phyloP scores from a whole-genome alignment of 2,329 filamentous ascomycete species.

The Fusarium coicis region DNA sequence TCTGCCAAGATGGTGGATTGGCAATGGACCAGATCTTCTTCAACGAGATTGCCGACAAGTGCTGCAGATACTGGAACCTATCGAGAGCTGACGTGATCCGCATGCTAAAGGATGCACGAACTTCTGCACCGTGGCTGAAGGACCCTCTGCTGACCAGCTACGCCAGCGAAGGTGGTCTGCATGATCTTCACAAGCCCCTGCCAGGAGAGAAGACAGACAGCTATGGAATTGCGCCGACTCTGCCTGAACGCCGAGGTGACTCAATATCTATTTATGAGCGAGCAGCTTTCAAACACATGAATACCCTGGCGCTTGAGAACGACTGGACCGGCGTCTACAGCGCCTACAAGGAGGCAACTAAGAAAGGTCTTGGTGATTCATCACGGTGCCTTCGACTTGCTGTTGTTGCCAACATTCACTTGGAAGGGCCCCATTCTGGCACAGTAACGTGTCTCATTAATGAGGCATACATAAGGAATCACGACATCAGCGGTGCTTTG shows the following conservation, averaged over 20 bases:
- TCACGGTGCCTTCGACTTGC: conserved; percentile 59
- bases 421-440: conserved; percentile 43
- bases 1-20: conserved; percentile 45
- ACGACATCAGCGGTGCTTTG: conserved; percentile 55
- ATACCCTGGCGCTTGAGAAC: conserved; percentile 48
- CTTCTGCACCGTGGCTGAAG: conserved; percentile 38
- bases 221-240: conserved; percentile 10
- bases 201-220: conserved; percentile 26
- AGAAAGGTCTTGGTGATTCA: conserved; percentile 49
- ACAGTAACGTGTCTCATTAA: conserved; percentile 54
- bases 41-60: conserved; percentile 42
- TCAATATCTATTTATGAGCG: conserved; percentile 38
- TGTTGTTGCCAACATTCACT: conserved; percentile 55
- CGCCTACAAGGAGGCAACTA: conserved; percentile 50
- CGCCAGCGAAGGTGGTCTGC: conserved; percentile 28
- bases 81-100: conserved; percentile 31
- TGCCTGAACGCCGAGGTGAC: conserved; percentile 35
- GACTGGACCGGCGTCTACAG: conserved; percentile 48
- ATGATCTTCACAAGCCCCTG: conserved; percentile 33
- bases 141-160: conserved; percentile 39
- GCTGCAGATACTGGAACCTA: conserved; percentile 50
- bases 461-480: conserved; percentile 52
- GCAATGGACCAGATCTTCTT: conserved; percentile 46
- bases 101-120: conserved; percentile 45
- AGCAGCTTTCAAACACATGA: conserved; percentile 51